Evolutionary conservation across 2,329 filamentous ascomycete genomes (phyloP), one percentile per base, ranked within the genome.

Genomic region (Monascus ruber): DNA sequence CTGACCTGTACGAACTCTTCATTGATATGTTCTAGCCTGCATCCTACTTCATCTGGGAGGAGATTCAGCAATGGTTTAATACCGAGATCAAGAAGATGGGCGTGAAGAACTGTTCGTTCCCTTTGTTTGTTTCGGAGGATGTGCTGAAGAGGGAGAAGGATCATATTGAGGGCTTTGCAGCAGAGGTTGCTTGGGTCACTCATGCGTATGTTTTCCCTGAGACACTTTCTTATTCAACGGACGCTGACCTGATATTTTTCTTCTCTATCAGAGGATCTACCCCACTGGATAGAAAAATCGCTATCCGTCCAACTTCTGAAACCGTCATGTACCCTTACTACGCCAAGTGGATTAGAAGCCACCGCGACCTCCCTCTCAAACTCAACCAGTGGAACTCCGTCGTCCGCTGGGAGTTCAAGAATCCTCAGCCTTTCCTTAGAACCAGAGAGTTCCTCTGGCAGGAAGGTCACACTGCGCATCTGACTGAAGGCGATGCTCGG

Each of bases 371-470:
- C 42, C 93, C 91, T 46, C 74, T 96, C 50, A 82, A 86, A 57
- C 74, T 96, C 50, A 96, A 96, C 70, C 91, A 98, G 66, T 98
- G 91, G 91, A 95, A 95, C 74, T 94, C 83, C 9, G 81, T 85
- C 25, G 82, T 95, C 36, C 79, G 89, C 54, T 96, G 91, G 91
- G 91, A 96, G 66, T 93, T 94, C 60, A 96, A 96, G 72, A 86
- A 94, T 63, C 76, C 79, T 28, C 77, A 81, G 60, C 78, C 78
- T 31, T 96, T 96, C 71, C 74, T 98, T 42, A 76, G 89, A 53
- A 89, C 89, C 34, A 75, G 93, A 62, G 91, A 98, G 64, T 98
- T 98, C 65, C 68, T 96, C 49, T 98, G 91, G 91, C 91, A 98
- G 64, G 91, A 98, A 68, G 88, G 88, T 24, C 91, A 95, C 68